Percentiles rank a stretch among this genome's conserved stretches.
Conservation (phyloP, 805 yeast species). For the Isabelozyma pseudorhagii region DNA sequence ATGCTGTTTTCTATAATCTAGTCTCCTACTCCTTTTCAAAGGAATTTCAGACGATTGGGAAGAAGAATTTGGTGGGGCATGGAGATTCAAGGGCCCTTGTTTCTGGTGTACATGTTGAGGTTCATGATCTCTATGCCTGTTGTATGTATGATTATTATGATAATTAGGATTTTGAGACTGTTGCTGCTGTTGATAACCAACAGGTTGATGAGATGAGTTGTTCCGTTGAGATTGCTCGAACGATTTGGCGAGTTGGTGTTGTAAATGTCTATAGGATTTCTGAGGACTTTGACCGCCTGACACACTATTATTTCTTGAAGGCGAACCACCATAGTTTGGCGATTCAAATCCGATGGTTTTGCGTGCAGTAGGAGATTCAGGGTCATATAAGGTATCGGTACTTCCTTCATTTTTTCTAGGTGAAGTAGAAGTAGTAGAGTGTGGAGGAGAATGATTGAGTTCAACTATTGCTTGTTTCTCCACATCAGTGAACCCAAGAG, state of each 20-base stretch:
- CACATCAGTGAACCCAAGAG: conserved; percentile 55
- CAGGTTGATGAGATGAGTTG: not conserved
- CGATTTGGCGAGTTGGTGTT: not conserved
- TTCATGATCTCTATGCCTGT: not conserved
- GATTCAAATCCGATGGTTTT: not conserved
- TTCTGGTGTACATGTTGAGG: conserved; percentile 1
- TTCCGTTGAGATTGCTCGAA: not conserved
- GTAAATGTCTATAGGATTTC: not conserved
- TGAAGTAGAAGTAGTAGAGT: conserved; percentile 7
- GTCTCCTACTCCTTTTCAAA: conserved; percentile 36
- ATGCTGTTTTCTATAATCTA: conserved; percentile 34
- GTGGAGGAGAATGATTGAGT: conserved; percentile 19
- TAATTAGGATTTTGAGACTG: not conserved
- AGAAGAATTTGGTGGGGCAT: not conserved
- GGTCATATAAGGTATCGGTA: conserved; percentile 1
- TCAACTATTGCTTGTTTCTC: conserved; percentile 43
- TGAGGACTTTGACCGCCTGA: not conserved
- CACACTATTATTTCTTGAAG: not conserved
- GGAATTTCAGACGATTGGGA: conserved; percentile 19
- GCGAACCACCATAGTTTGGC: not conserved
- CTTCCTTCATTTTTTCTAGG: conserved; percentile 1
- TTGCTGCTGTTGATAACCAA: not conserved
- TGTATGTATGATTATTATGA: not conserved
- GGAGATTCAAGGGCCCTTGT: not conserved
- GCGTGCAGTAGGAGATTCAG: conserved; percentile 6